Conservation (phyloP, 352 stramenopile genomes). For the Pythium folliculosum region DNA sequence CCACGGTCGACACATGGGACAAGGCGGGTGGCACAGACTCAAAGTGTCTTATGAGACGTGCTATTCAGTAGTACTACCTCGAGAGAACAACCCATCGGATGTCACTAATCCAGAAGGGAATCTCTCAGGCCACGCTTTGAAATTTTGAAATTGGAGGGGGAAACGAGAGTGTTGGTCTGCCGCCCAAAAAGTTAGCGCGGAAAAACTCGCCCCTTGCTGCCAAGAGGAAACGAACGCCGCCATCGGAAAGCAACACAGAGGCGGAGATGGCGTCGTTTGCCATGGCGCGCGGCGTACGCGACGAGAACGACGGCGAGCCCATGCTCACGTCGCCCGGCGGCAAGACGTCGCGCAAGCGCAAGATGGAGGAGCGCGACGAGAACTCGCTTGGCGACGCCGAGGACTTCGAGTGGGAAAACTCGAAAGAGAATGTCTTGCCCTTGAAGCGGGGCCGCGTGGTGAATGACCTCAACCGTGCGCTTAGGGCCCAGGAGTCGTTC, state of each 20-base stretch:
- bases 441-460: conserved; percentile 81
- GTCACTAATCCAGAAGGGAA: not conserved
- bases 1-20: conserved; percentile 18
- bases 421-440: conserved; percentile 89
- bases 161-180: conserved; percentile 21
- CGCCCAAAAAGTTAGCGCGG: conserved; percentile 15
- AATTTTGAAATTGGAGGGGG: conserved; percentile 24
- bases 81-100: not conserved
- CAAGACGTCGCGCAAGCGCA: conserved; percentile 35
- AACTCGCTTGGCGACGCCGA: conserved; percentile 27
- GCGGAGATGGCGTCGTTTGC: conserved; percentile 21
- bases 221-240: not conserved
- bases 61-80: conserved; percentile 4
- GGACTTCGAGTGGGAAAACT: conserved; percentile 82
- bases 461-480: conserved; percentile 69
- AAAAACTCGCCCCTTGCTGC: not conserved
- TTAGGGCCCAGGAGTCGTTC: conserved; percentile 65
- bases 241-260: not conserved
- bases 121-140: not conserved
- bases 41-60: conserved; percentile 22
- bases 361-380: conserved; percentile 35
- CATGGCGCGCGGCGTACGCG: conserved; percentile 11
- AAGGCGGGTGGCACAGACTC: conserved; percentile 12
- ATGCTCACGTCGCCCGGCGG: conserved; percentile 21
- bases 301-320: conserved; percentile 29